These are phyloP conservation scores for Triticum urartu DNA, from an alignment of 176 grass and related monocot species.

Conservation along the genomic window DNA sequence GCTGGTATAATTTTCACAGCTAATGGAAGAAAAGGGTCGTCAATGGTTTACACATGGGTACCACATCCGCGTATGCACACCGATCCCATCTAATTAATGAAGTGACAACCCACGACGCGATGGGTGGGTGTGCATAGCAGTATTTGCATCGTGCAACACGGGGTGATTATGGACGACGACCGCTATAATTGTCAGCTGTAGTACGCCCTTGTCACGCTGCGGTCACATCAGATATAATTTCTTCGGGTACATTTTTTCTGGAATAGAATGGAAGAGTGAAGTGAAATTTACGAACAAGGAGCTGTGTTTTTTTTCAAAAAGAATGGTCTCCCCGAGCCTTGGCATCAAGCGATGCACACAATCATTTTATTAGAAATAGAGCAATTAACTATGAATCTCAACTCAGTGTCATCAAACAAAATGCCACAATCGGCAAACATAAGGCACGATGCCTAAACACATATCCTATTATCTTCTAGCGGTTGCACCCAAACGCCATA, in stretches of 20 bases:
- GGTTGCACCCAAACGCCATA: too few species aligned
- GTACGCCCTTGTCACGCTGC: neutral
- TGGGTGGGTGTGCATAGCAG: neutral
- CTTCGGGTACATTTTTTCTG: neutral
- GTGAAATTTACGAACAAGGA: too few species aligned
- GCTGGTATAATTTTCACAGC: constrained; percentile 13
- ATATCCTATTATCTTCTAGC: too few species aligned
- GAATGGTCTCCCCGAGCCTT: too few species aligned
- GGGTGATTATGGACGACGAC: neutral
- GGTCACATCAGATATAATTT: neutral
- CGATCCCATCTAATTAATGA: neutral
- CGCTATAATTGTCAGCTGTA: neutral
- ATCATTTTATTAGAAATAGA: too few species aligned
- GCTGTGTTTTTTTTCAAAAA: too few species aligned
- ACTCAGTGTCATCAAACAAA: too few species aligned
- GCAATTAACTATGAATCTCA: too few species aligned
- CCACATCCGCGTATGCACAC: constrained; percentile 4
- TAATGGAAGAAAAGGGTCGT: neutral
- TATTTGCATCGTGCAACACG: constrained; percentile 33
- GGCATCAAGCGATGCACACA: too few species aligned
- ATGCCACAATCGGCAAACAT: too few species aligned
- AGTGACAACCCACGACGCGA: constrained; percentile 10
- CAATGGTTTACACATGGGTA: constrained; percentile 21
- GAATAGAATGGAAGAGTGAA: too few species aligned
- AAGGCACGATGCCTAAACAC: too few species aligned